Conservation (phyloP, 306 rosid species). For the Castanopsis chinensis region DNA sequence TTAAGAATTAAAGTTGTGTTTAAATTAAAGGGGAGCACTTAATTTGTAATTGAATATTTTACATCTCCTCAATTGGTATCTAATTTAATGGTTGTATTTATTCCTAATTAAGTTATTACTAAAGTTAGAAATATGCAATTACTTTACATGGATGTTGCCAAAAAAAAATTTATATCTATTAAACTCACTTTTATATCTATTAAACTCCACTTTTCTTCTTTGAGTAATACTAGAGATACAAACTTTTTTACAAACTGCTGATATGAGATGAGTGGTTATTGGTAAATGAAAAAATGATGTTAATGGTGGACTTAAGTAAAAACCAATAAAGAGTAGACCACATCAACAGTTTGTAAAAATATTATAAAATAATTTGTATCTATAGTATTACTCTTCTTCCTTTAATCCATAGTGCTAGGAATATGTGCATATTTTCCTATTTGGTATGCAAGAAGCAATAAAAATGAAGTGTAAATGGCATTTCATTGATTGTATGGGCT, state of each 20-base stretch:
- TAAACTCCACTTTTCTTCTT: not conserved
- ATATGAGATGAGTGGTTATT: too few species aligned
- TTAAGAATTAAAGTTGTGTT: not conserved
- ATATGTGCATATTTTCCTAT: not conserved
- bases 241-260: too few species aligned
- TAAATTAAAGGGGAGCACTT: conserved; percentile 13
- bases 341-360: too few species aligned
- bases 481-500: not conserved
- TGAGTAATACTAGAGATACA: too few species aligned
- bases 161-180: not conserved
- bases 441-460: not conserved
- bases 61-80: conserved; percentile 18
- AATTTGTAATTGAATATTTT: conserved; percentile 20
- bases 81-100: conserved; percentile 15
- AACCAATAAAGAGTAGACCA: too few species aligned
- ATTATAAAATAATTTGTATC: too few species aligned
- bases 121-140: not conserved
- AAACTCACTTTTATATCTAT: not conserved
- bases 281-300: too few species aligned
- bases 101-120: conserved; percentile 10
- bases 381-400: not conserved
- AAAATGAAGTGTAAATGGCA: not conserved
- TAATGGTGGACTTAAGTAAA: too few species aligned
- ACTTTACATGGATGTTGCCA: not conserved
- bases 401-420: too few species aligned